These are phyloP conservation scores for Pachyrhizus erosus DNA, from an alignment of 306 rosid genomes.

Conservation along the genomic window DNA sequence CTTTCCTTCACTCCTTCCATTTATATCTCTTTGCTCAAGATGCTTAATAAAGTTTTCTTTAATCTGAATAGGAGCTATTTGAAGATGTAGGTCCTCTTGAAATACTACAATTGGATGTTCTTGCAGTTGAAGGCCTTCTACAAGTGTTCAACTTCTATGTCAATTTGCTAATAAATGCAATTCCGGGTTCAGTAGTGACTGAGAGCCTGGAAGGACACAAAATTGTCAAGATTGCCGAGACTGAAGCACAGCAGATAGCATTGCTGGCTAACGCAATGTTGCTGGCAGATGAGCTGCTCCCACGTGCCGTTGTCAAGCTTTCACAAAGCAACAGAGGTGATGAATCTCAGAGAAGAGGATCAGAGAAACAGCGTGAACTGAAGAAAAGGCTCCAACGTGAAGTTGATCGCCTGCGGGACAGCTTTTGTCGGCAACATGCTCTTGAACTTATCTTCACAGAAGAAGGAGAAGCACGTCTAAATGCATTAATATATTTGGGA, in stretches of 20 bases:
- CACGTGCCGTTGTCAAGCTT: slow-evolving; percentile 77
- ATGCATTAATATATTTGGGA: slow-evolving; percentile 61
- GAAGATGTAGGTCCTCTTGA: slow-evolving; percentile 83
- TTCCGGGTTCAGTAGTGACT: slow-evolving; percentile 78
- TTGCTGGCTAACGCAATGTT: slow-evolving; percentile 77
- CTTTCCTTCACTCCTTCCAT: slow-evolving; percentile 11
- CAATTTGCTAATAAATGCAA: slow-evolving; percentile 70
- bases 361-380: slow-evolving; percentile 79
- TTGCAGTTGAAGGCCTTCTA: slow-evolving; percentile 75
- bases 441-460: slow-evolving; percentile 90
- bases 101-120: slow-evolving; percentile 70
- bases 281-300: slow-evolving; percentile 83
- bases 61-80: slow-evolving; percentile 68
- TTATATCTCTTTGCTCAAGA: background rate
- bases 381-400: slow-evolving; percentile 76
- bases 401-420: slow-evolving; percentile 79
- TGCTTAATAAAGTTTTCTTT: background rate
- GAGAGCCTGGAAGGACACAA: slow-evolving; percentile 70
- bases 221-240: slow-evolving; percentile 81
- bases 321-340: slow-evolving; percentile 50
- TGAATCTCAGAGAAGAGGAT: slow-evolving; percentile 58
- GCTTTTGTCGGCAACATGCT: slow-evolving; percentile 87
- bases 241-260: slow-evolving; percentile 84
- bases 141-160: slow-evolving; percentile 69
- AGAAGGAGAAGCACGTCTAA: slow-evolving; percentile 74